Evolutionary conservation across 768 basidiomycete genomes (phyloP).

Genomic region (Pisolithus microcarpus): DNA sequence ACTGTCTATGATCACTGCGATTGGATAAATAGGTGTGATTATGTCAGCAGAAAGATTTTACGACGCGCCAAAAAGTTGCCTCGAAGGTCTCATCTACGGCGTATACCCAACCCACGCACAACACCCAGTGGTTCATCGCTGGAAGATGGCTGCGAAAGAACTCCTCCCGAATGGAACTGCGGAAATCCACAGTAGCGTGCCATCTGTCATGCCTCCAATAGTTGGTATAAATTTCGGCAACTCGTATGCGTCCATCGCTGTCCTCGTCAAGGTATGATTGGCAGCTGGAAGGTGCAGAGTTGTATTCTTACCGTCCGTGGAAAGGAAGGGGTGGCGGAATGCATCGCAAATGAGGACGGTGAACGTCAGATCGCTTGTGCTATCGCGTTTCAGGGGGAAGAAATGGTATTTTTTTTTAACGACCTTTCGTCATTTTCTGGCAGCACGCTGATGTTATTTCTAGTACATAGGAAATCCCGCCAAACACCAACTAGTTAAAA

Average conservation of each 20-base stretch:
- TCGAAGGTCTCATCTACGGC: neutral
- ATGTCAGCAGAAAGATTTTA: neutral
- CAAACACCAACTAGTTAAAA: conserved; percentile 91
- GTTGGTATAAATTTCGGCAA: conserved; percentile 97
- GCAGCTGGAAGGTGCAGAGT: neutral
- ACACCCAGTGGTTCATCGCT: neutral
- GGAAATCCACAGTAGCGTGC: conserved; percentile 29
- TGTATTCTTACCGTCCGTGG: neutral
- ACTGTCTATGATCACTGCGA: neutral
- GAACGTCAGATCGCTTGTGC: conserved; percentile 97
- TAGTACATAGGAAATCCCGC: conserved; percentile 97
- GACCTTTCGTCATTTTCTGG: neutral
- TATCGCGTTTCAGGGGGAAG: conserved; percentile 84
- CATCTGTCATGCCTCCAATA: conserved; percentile 42
- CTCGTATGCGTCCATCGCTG: conserved; percentile 90
- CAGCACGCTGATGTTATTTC: conserved; percentile 3
- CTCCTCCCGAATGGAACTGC: conserved; percentile 46
- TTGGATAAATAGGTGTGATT: neutral
- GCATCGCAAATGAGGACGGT: conserved; percentile 97
- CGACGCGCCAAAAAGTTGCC: no score
- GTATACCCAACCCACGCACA: neutral
- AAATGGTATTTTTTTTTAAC: conserved; percentile 54
- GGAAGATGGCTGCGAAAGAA: conserved; percentile 34
- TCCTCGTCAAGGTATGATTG: conserved; percentile 77
- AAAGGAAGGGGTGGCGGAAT: conserved; percentile 86